Evolutionary conservation across 2,329 filamentous ascomycete genomes (phyloP).

Genomic region (Penicillium sp.): DNA sequence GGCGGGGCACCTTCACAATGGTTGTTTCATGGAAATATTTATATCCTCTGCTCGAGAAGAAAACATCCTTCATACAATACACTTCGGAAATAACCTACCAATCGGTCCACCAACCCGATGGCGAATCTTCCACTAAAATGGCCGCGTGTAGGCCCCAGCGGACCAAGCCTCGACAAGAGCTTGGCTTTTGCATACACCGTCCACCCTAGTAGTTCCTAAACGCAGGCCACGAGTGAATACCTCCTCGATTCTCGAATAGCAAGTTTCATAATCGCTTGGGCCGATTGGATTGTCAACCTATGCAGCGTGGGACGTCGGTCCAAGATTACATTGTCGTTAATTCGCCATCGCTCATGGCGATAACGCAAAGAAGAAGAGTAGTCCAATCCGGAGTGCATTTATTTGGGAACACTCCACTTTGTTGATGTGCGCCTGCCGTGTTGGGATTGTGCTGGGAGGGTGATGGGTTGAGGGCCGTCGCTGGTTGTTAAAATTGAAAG

Average conservation of each 20-base stretch:
- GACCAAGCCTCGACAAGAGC: background rate
- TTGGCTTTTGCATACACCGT: background rate
- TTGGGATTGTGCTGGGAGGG: background rate
- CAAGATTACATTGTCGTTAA: background rate
- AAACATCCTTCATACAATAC: background rate
- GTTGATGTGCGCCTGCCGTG: background rate
- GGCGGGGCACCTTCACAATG: too few relatives aligned
- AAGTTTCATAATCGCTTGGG: background rate
- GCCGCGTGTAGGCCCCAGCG: background rate
- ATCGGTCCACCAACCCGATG: background rate
- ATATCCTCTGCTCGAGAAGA: background rate
- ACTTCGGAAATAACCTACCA: background rate
- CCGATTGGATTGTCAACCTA: background rate
- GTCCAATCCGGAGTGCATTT: background rate
- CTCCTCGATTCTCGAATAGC: background rate
- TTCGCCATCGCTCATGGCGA: constrained; percentile 3
- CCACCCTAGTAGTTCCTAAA: background rate
- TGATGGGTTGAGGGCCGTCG: background rate
- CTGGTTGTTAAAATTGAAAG: background rate
- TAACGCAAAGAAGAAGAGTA: background rate
- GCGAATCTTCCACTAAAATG: constrained; percentile 6
- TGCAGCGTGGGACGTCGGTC: background rate
- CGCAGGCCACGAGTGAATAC: background rate
- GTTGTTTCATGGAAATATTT: too few relatives aligned
- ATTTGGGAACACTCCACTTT: background rate